Evolutionary conservation across 768 basidiomycete species (phyloP).

Genomic region (Russula brevipes): DNA sequence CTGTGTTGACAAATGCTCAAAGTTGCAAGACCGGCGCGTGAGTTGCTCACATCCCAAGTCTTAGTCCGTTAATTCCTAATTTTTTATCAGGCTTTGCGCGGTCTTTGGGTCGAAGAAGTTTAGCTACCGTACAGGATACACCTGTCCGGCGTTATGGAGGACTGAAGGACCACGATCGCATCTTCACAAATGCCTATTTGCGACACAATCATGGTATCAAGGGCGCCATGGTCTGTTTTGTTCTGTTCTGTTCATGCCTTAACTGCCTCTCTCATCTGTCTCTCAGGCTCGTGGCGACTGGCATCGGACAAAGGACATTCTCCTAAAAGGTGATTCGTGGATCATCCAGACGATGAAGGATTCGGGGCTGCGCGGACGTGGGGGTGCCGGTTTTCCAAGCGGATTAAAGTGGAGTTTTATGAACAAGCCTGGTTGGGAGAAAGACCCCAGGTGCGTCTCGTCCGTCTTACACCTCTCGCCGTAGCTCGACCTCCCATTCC

Average conservation of each 20-base stretch:
- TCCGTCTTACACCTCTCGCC: not conserved
- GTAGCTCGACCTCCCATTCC: not conserved
- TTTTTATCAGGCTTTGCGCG: slow-evolving; percentile 8
- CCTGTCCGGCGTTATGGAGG: slow-evolving; percentile 91
- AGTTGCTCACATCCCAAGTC: not conserved
- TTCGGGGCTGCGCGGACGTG: slow-evolving; percentile 91
- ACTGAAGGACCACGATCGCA: slow-evolving; percentile 89
- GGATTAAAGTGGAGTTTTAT: slow-evolving; percentile 90
- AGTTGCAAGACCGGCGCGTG: slow-evolving; percentile 18
- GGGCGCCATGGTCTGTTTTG: slow-evolving; percentile 68
- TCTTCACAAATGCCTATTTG: slow-evolving; percentile 88
- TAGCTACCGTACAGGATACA: slow-evolving; percentile 78
- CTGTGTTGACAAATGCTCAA: slow-evolving; percentile 22
- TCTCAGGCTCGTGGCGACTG: slow-evolving; percentile 88
- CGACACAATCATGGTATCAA: slow-evolving; percentile 90
- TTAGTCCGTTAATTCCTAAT: not conserved
- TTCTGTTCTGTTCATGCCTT: not conserved
- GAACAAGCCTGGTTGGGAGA: slow-evolving; percentile 99
- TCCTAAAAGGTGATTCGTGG: slow-evolving; percentile 94
- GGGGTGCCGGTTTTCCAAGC: slow-evolving; percentile 94
- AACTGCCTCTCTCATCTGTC: not conserved
- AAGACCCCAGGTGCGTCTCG: slow-evolving; percentile 65
- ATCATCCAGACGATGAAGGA: slow-evolving; percentile 96
- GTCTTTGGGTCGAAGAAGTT: slow-evolving; percentile 26
- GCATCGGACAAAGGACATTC: slow-evolving; percentile 96